A percentile compares a stretch with the other conserved stretches of the same genome.
phyloP scores from a whole-genome alignment of 768 basidiomycete species.

The Suillus ampliporus region DNA sequence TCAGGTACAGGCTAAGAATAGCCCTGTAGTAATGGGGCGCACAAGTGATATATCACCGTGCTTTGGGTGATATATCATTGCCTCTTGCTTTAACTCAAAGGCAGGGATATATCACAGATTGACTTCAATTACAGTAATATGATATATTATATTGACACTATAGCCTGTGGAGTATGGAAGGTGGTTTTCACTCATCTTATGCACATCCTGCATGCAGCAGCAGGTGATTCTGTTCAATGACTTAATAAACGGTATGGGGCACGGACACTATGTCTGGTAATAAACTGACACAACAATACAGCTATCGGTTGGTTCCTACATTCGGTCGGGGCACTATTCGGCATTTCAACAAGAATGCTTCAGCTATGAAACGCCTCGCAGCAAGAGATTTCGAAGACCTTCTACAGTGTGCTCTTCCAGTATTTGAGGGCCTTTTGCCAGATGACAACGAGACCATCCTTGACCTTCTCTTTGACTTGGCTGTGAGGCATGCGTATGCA shows the following conservation, averaged over 20 bases:
- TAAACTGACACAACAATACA: background rate
- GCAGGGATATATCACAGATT: background rate
- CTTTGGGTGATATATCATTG: background rate
- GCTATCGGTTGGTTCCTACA: constrained; percentile 19
- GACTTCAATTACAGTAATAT: background rate
- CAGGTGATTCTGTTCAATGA: background rate
- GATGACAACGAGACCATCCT: constrained; percentile 9
- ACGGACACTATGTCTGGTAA: background rate
- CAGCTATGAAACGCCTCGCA: constrained; percentile 15
- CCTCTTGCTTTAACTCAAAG: background rate
- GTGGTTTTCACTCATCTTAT: background rate
- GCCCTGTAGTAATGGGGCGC: too few relatives aligned
- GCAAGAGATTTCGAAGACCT: constrained; percentile 20
- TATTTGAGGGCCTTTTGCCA: constrained; percentile 43
- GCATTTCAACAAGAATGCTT: constrained; percentile 12
- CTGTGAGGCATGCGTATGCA: constrained; percentile 21
- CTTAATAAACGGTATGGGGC: constrained; percentile 1
- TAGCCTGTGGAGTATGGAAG: constrained; percentile 25
- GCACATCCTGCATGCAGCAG: background rate
- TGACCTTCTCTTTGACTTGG: constrained; percentile 14
- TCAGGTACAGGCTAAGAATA: too few relatives aligned
- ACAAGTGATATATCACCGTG: too few relatives aligned
- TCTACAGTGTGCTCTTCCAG: constrained; percentile 37
- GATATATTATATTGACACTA: background rate
- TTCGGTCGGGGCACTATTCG: constrained; percentile 15